A percentile compares a stretch with the other conserved stretches of the same genome.
Evolutionary conservation across 192 early-diverging fungal species (phyloP).

Genomic region (Coemansia sp.): DNA sequence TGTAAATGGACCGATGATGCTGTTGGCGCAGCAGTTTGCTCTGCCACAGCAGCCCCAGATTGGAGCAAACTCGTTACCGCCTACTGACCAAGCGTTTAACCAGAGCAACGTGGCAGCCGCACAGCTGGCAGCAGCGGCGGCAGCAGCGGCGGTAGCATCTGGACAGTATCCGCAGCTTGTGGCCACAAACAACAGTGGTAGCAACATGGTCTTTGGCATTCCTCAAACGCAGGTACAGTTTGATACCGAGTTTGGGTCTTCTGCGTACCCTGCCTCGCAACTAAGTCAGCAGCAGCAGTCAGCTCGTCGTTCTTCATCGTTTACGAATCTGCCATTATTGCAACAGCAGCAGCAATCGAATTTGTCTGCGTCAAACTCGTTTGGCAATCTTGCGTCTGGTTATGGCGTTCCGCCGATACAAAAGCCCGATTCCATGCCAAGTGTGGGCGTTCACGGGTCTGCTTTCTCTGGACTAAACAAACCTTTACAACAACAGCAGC

Average conservation of each 20-base stretch:
- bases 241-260: slow-evolving; percentile 7
- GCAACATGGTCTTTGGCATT: slow-evolving; percentile 12
- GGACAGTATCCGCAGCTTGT: slow-evolving; percentile 28
- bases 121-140: slow-evolving; percentile 20
- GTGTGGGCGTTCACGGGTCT: background rate
- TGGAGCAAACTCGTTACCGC: slow-evolving; percentile 31
- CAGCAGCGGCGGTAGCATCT: slow-evolving; percentile 28
- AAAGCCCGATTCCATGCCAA: slow-evolving; percentile 7
- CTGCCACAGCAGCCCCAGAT: slow-evolving; percentile 21
- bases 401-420: slow-evolving; percentile 11
- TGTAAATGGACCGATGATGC: slow-evolving; percentile 23
- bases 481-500: background rate
- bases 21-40: slow-evolving; percentile 43
- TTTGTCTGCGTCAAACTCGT: slow-evolving; percentile 8
- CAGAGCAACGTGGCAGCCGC: slow-evolving; percentile 37
- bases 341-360: slow-evolving; percentile 19
- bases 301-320: slow-evolving; percentile 31
- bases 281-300: slow-evolving; percentile 19
- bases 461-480: slow-evolving; percentile 5
- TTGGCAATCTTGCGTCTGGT: background rate
- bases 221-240: slow-evolving; percentile 28
- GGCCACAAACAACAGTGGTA: slow-evolving; percentile 10
- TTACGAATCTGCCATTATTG: slow-evolving; percentile 31
- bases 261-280: slow-evolving; percentile 2
- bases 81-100: slow-evolving; percentile 35